phyloP scores from a whole-genome alignment of 495 filamentous ascomycete species.

The Chaetomidium leptoderma region DNA sequence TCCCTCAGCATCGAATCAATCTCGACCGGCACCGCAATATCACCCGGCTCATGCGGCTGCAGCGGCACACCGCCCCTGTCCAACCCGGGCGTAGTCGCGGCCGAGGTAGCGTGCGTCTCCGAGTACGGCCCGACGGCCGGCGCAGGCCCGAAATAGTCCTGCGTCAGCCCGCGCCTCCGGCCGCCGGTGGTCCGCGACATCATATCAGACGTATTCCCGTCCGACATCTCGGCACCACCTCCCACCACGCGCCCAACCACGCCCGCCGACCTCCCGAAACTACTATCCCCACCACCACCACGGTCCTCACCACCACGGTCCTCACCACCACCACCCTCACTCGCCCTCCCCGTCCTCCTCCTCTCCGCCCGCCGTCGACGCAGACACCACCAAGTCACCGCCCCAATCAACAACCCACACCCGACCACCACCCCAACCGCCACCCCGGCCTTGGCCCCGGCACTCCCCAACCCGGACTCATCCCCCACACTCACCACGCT shows the following conservation, averaged over 20 bases:
- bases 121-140: slow-evolving; percentile 33
- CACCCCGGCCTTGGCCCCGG: slow-evolving; percentile 43
- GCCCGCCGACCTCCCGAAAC: slow-evolving; percentile 4
- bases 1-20: slow-evolving; percentile 26
- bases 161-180: slow-evolving; percentile 18
- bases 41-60: slow-evolving; percentile 29
- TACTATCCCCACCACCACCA: not conserved
- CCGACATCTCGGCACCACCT: slow-evolving; percentile 31
- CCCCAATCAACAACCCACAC: slow-evolving; percentile 35
- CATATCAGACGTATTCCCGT: slow-evolving; percentile 8
- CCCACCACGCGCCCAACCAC: slow-evolving; percentile 9
- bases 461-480: slow-evolving; percentile 26
- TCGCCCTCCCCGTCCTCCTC: slow-evolving; percentile 23
- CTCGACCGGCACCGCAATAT: slow-evolving; percentile 36
- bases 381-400: slow-evolving; percentile 36
- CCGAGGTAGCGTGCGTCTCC: slow-evolving; percentile 20
- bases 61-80: slow-evolving; percentile 25
- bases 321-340: slow-evolving; percentile 16
- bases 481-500: slow-evolving; percentile 21
- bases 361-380: slow-evolving; percentile 8
- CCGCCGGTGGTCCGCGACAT: slow-evolving; percentile 11
- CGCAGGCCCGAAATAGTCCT: slow-evolving; percentile 31
- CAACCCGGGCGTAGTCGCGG: slow-evolving; percentile 18
- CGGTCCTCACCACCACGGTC: not conserved
- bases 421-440: slow-evolving; percentile 43